phyloP scores from a whole-genome alignment of 495 filamentous ascomycete genomes.

The Pyronema omphalodes region DNA sequence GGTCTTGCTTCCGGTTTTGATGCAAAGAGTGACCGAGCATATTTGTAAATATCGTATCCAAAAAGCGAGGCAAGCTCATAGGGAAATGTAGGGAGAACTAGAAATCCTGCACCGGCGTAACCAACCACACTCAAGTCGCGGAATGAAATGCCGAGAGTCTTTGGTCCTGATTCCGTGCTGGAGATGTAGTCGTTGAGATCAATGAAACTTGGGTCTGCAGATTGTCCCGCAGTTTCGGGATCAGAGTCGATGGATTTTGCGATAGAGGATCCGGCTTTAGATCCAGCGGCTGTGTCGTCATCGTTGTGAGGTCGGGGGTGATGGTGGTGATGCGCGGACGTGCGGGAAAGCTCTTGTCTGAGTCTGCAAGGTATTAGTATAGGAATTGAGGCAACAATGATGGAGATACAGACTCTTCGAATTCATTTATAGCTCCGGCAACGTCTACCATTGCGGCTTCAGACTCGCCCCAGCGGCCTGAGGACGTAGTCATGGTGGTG shows the following conservation, averaged over 20 bases:
- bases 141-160: constrained; percentile 73
- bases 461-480: background rate
- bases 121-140: constrained; percentile 39
- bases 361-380: constrained; percentile 6
- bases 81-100: constrained; percentile 24
- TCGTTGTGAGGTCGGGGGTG: background rate
- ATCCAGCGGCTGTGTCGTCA: background rate
- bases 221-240: constrained; percentile 7
- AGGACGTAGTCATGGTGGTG: background rate
- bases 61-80: constrained; percentile 18
- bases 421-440: constrained; percentile 15
- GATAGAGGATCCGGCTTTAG: constrained; percentile 6
- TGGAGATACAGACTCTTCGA: constrained; percentile 12
- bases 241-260: constrained; percentile 18
- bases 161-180: constrained; percentile 26
- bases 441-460: constrained; percentile 16
- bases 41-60: constrained; percentile 18
- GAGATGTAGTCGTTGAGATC: constrained; percentile 6
- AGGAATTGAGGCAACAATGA: background rate
- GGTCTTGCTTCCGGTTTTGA: constrained; percentile 34
- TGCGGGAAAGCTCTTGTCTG: constrained; percentile 4
- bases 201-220: constrained; percentile 7
- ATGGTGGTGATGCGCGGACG: background rate
- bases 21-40: constrained; percentile 12
- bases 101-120: constrained; percentile 29